A percentile compares a stretch with the other conserved stretches of the same genome.
Conservation (phyloP, 768 basidiomycete genomes). For the Suillus hirtellus region DNA sequence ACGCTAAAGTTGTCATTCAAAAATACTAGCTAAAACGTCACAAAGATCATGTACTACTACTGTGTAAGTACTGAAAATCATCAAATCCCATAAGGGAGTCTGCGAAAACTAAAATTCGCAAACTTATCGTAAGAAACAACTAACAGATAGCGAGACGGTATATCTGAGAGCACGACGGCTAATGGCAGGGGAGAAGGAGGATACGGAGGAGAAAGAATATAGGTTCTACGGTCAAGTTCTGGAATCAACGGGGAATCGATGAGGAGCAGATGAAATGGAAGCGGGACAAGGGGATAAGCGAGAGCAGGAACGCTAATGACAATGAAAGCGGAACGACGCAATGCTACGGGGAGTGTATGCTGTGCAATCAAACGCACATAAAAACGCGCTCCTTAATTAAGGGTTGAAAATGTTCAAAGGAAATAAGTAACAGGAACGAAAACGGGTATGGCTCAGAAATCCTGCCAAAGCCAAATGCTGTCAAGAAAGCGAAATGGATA, state of each 20-base stretch:
- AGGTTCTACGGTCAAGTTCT: neutral
- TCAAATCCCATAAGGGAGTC: slow-evolving; percentile 18
- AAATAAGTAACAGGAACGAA: slow-evolving; percentile 33
- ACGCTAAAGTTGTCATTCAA: slow-evolving; percentile 24
- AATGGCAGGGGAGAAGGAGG: neutral
- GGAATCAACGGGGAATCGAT: neutral
- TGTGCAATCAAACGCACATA: slow-evolving; percentile 30
- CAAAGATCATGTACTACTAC: slow-evolving; percentile 7
- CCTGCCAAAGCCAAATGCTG: slow-evolving; percentile 30
- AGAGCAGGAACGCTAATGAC: slow-evolving; percentile 16
- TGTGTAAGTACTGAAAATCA: slow-evolving; percentile 17
- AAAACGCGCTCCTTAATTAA: slow-evolving; percentile 35
- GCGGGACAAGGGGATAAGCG: slow-evolving; percentile 15
- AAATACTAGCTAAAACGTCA: slow-evolving; percentile 16
- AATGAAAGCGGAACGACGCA: slow-evolving; percentile 29
- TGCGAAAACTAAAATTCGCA: slow-evolving; percentile 37
- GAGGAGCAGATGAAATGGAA: neutral
- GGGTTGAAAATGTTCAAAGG: slow-evolving; percentile 36
- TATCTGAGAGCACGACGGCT: neutral
- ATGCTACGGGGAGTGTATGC: slow-evolving; percentile 36
- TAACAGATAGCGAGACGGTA: neutral
- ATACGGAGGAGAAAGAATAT: neutral
- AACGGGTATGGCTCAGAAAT: slow-evolving; percentile 30
- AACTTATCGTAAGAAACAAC: slow-evolving; percentile 1
- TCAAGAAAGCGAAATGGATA: slow-evolving; percentile 30